Conservation (phyloP, 2,329 filamentous ascomycete species). For the Daldinia sp. region DNA sequence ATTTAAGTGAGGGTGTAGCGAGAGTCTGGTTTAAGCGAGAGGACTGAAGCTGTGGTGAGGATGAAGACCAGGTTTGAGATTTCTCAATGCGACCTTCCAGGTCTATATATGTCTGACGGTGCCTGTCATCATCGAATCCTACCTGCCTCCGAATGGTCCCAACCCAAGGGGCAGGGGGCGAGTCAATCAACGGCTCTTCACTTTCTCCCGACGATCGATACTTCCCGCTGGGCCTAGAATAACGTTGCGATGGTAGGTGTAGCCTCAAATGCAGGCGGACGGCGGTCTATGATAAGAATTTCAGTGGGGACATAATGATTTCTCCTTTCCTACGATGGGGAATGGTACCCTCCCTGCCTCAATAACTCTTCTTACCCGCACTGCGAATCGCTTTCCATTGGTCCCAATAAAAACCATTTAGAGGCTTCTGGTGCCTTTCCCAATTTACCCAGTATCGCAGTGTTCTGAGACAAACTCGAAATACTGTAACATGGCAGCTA, state of each 20-base stretch:
- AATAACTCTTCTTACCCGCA: not conserved
- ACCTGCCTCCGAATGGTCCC: not conserved
- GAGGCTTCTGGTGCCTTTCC: not conserved
- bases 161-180: not conserved
- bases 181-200: not conserved
- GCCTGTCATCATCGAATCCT: slow-evolving; percentile 1
- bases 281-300: not conserved
- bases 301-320: slow-evolving; percentile 12
- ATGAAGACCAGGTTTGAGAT: not conserved
- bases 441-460: slow-evolving; percentile 10
- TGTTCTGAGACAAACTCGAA: slow-evolving; percentile 3
- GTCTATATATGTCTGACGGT: slow-evolving; percentile 16
- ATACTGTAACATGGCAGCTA: not conserved
- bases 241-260: not conserved
- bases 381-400: not conserved
- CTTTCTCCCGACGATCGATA: slow-evolving; percentile 8
- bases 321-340: slow-evolving; percentile 3
- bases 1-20: not conserved
- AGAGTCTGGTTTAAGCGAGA: slow-evolving; percentile 5
- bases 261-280: slow-evolving; percentile 2
- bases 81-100: slow-evolving; percentile 2
- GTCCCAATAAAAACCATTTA: not conserved
- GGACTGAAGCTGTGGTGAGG: not conserved
- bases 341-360: not conserved
- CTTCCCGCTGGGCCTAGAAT: slow-evolving; percentile 8